phyloP scores from a whole-genome alignment of 2,329 filamentous ascomycete species.

The Apiospora sp. region DNA sequence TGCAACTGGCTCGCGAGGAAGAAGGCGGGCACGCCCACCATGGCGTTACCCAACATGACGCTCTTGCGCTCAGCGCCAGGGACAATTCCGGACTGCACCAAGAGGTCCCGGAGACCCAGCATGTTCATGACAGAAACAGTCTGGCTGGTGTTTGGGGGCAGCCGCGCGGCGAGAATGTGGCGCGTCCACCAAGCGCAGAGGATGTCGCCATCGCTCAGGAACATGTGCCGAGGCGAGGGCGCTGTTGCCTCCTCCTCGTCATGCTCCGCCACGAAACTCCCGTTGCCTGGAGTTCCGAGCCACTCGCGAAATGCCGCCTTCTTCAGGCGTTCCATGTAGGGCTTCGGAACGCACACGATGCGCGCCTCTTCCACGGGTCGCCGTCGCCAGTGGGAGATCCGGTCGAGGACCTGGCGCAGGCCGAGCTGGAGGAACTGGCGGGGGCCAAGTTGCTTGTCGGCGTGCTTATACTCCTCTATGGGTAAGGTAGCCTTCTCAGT shows the following conservation, averaged over 20 bases:
- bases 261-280: no score
- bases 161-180: constrained; percentile 37
- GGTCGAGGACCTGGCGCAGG: background rate
- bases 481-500: constrained; percentile 39
- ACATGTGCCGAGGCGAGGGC: background rate
- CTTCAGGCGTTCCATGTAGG: background rate
- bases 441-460: background rate
- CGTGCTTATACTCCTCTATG: constrained; percentile 43
- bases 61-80: constrained; percentile 34
- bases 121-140: constrained; percentile 43
- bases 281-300: background rate
- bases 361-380: background rate
- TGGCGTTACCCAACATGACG: constrained; percentile 32
- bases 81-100: constrained; percentile 25
- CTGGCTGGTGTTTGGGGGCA: constrained; percentile 34
- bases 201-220: constrained; percentile 30
- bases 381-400: background rate
- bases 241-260: background rate
- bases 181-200: constrained; percentile 48
- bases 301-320: background rate
- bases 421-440: background rate
- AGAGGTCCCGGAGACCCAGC: constrained; percentile 34
- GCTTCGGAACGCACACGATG: background rate
- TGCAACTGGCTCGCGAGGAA: constrained; percentile 35
- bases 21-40: constrained; percentile 31